phyloP scores from a whole-genome alignment of 257 asterid species.

The Solanum sejunctum region DNA sequence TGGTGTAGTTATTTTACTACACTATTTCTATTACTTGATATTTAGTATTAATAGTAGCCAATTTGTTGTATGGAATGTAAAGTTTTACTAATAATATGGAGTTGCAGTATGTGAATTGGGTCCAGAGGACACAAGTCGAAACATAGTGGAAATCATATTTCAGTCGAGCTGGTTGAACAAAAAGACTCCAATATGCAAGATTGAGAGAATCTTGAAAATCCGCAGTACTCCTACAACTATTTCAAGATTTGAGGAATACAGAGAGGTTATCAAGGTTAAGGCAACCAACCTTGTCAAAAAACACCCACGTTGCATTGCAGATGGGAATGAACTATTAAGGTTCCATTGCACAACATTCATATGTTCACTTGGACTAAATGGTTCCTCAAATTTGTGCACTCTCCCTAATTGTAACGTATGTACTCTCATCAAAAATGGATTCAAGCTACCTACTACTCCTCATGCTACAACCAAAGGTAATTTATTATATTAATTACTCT shows the following conservation, averaged over 20 bases:
- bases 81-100: neutral
- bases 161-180: slow-evolving; percentile 90
- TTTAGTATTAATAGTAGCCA: too few relatives aligned
- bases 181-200: slow-evolving; percentile 61
- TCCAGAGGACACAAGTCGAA: slow-evolving; percentile 81
- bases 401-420: slow-evolving; percentile 49
- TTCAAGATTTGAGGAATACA: slow-evolving; percentile 69
- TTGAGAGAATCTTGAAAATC: slow-evolving; percentile 71
- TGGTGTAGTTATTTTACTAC: too few relatives aligned
- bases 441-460: slow-evolving; percentile 17
- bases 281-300: slow-evolving; percentile 62
- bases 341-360: slow-evolving; percentile 69
- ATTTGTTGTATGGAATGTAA: neutral
- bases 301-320: slow-evolving; percentile 86
- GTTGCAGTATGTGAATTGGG: slow-evolving; percentile 61
- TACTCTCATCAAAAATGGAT: slow-evolving; percentile 53
- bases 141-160: slow-evolving; percentile 89
- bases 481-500: neutral
- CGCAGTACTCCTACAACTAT: slow-evolving; percentile 64
- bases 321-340: slow-evolving; percentile 81
- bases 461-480: slow-evolving; percentile 21
- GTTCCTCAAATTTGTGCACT: slow-evolving; percentile 75
- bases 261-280: slow-evolving; percentile 61
- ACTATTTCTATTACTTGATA: too few relatives aligned
- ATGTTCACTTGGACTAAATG: slow-evolving; percentile 78